Percentiles rank a stretch among this genome's conserved stretches.
Conservation (phyloP, 768 basidiomycete species). For the Amanita thiersii region DNA sequence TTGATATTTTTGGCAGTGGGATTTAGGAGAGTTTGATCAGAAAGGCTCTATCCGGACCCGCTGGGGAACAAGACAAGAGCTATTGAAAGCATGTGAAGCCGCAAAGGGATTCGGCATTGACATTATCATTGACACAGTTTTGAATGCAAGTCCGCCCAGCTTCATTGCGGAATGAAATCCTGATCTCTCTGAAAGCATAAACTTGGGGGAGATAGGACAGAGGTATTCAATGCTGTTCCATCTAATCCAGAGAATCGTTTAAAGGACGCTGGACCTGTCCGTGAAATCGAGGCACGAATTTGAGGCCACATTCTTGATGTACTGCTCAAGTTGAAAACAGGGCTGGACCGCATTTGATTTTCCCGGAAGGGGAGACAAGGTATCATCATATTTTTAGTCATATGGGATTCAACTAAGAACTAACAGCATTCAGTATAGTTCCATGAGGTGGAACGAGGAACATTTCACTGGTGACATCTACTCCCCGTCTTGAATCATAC, state of each 20-base stretch:
- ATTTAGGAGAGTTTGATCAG: conserved; percentile 78
- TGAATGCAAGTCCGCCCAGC: conserved; percentile 52
- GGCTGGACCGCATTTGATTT: conserved; percentile 88
- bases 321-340: conserved; percentile 24
- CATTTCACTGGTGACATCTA: conserved; percentile 63
- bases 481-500: background rate
- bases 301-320: background rate
- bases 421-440: conserved; percentile 48
- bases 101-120: conserved; percentile 66
- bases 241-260: conserved; percentile 65
- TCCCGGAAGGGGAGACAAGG: conserved; percentile 66
- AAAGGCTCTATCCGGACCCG: conserved; percentile 64
- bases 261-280: conserved; percentile 45
- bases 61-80: conserved; percentile 84
- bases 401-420: background rate
- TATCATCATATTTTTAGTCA: conserved; percentile 19
- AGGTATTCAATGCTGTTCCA: conserved; percentile 61
- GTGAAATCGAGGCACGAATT: conserved; percentile 56
- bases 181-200: conserved; percentile 48
- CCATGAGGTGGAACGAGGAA: conserved; percentile 62
- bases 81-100: conserved; percentile 57
- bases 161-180: conserved; percentile 5
- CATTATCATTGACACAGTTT: conserved; percentile 78
- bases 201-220: conserved; percentile 73
- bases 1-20: conserved; percentile 50